Evolutionary conservation across 805 yeast genomes (phyloP).

Genomic region (Maudiozyma barnettii): DNA sequence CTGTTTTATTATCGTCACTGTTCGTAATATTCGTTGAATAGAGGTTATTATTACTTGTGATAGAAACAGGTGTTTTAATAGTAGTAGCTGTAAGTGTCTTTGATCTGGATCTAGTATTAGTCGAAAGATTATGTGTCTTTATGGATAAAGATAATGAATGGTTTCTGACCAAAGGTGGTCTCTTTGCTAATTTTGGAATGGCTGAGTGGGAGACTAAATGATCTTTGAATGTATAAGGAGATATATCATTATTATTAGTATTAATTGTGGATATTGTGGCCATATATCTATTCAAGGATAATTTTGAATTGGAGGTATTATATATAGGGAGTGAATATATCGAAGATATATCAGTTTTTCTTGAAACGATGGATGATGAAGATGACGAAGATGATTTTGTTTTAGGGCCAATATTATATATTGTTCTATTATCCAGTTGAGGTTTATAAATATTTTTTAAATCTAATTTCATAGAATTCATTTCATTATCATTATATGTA

Average conservation of each 20-base stretch:
- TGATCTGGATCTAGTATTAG: slow-evolving; percentile 11
- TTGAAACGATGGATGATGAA: not conserved
- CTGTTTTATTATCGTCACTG: not conserved
- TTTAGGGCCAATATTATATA: too few species aligned
- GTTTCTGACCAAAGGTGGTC: slow-evolving; percentile 3
- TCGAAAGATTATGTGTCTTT: slow-evolving; percentile 10
- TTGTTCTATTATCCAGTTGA: too few species aligned
- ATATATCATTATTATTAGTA: too few species aligned
- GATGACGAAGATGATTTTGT: too few species aligned
- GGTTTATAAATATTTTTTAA: too few species aligned
- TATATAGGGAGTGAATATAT: not conserved
- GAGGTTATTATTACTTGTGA: not conserved
- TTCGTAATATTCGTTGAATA: not conserved
- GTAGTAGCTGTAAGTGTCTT: slow-evolving; percentile 4
- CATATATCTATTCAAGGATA: not conserved
- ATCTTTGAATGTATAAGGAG: too few species aligned
- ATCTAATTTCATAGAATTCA: not conserved
- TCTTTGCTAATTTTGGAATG: not conserved
- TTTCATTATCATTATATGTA: not conserved
- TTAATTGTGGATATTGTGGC: not conserved
- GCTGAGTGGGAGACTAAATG: too few species aligned
- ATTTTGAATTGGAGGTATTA: not conserved
- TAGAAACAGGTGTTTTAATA: slow-evolving; percentile 10
- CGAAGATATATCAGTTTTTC: not conserved
- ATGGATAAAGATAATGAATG: slow-evolving; percentile 20